These are phyloP conservation scores for Aspergillus awamori DNA, from an alignment of 2,329 filamentous ascomycete species.

Conservation along the genomic window DNA sequence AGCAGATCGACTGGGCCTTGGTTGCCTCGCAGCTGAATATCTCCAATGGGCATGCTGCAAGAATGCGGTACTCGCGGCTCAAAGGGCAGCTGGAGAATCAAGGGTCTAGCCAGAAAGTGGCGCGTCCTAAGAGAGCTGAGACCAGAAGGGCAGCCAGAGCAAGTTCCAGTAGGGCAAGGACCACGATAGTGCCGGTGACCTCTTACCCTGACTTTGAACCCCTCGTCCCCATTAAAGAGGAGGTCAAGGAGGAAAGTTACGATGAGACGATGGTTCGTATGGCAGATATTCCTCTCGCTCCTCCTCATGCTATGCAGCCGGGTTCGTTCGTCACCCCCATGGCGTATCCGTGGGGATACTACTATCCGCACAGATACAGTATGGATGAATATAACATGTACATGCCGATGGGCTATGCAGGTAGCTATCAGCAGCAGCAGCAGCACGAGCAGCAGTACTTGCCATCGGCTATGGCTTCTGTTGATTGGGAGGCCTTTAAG, in stretches of 20 bases:
- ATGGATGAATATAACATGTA: too few species aligned
- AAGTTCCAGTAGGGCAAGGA: conserved; percentile 19
- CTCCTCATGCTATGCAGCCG: conserved; percentile 10
- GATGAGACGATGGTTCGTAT: conserved; percentile 12
- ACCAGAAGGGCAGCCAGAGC: conserved; percentile 25
- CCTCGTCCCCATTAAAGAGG: too few species aligned
- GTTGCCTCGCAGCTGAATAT: conserved; percentile 55
- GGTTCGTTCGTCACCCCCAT: too few species aligned
- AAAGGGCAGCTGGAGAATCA: conserved; percentile 56
- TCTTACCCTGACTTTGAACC: conserved; percentile 1
- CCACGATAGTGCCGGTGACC: conserved; percentile 12
- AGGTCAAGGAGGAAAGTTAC: conserved; percentile 28
- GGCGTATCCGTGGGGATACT: conserved; percentile 2
- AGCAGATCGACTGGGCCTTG: conserved; percentile 57
- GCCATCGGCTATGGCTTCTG: too few species aligned
- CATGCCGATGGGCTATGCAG: too few species aligned
- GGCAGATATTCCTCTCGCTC: conserved; percentile 17
- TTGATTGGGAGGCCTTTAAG: conserved; percentile 30
- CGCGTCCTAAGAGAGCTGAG: conserved; percentile 30
- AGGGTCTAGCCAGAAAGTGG: conserved; percentile 24
- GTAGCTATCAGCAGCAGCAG: too few species aligned
- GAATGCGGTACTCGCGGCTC: conserved; percentile 61
- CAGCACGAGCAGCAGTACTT: too few species aligned
- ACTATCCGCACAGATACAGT: conserved; percentile 2
- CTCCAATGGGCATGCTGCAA: conserved; percentile 59